These are phyloP conservation scores for Trichoderma parareesei DNA, from an alignment of 495 filamentous ascomycete genomes.

Conservation along the genomic window DNA sequence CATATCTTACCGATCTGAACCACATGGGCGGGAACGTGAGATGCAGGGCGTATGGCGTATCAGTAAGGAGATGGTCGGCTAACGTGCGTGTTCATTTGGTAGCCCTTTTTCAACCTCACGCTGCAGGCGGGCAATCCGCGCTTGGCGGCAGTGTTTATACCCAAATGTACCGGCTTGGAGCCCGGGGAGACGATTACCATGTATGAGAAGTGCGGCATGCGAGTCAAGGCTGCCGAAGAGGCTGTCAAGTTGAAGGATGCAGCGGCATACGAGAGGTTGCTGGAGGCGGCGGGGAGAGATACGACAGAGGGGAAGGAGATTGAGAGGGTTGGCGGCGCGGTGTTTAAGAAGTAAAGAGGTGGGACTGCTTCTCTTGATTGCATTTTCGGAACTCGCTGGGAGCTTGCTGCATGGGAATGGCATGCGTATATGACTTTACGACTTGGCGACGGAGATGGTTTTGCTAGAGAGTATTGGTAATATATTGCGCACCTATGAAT, in stretches of 20 bases:
- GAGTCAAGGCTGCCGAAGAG: slow-evolving; percentile 86
- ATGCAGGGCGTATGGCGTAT: not conserved
- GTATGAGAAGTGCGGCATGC: slow-evolving; percentile 93
- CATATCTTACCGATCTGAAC: not conserved
- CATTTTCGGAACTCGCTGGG: not conserved
- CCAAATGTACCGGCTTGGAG: slow-evolving; percentile 64
- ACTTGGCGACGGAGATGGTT: too few relatives aligned
- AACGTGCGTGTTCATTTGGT: slow-evolving; percentile 20
- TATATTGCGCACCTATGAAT: too few relatives aligned
- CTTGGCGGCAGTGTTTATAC: slow-evolving; percentile 73
- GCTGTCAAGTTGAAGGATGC: slow-evolving; percentile 74
- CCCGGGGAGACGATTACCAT: slow-evolving; percentile 67
- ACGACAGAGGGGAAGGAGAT: slow-evolving; percentile 39
- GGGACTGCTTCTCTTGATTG: not conserved
- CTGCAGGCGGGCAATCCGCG: slow-evolving; percentile 85
- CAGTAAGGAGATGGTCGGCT: not conserved
- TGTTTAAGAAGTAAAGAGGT: slow-evolving; percentile 34
- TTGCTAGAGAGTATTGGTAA: not conserved
- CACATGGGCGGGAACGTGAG: not conserved
- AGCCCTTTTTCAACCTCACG: slow-evolving; percentile 89
- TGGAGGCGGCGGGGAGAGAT: slow-evolving; percentile 36
- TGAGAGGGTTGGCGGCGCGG: slow-evolving; percentile 32
- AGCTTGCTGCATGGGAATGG: not conserved
- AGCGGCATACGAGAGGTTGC: slow-evolving; percentile 42
- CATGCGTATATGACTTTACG: not conserved